Evolutionary conservation across 1,284 basidiomycete genomes (phyloP).

Genomic region (Hymenochaete sp.): DNA sequence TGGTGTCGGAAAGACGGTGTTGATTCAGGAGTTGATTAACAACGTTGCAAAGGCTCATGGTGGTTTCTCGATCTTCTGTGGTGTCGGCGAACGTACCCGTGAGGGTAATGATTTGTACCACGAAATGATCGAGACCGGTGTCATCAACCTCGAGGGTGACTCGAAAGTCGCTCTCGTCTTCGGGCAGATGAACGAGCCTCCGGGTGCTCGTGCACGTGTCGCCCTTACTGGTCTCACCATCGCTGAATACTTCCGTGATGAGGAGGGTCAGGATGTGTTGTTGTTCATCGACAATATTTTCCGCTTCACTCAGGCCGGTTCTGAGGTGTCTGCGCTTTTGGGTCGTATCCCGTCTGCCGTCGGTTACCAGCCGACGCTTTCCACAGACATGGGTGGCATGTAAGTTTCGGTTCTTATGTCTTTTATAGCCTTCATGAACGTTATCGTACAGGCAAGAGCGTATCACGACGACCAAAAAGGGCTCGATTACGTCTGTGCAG

Average conservation of each 20-base stretch:
- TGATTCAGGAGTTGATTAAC: slow-evolving; percentile 99
- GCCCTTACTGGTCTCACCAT: slow-evolving; percentile 98
- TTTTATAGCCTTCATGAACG: slow-evolving; percentile 18
- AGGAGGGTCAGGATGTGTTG: slow-evolving; percentile 99
- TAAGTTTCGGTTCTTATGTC: slow-evolving; percentile 35
- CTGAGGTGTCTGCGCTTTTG: slow-evolving; percentile 97
- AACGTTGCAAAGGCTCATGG: slow-evolving; percentile 99
- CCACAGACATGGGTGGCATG: slow-evolving; percentile 99
- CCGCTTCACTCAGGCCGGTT: slow-evolving; percentile 99
- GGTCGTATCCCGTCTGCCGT: slow-evolving; percentile 99
- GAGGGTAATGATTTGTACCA: slow-evolving; percentile 99
- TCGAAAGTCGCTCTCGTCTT: slow-evolving; percentile 99
- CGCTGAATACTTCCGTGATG: slow-evolving; percentile 99
- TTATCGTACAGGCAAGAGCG: slow-evolving; percentile 74
- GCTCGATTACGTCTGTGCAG: slow-evolving; percentile 92
- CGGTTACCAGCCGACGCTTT: slow-evolving; percentile 99
- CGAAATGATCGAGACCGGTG: slow-evolving; percentile 99
- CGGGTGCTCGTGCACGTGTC: slow-evolving; percentile 99
- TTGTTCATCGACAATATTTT: slow-evolving; percentile 99
- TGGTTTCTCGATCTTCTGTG: slow-evolving; percentile 99
- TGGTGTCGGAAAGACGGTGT: slow-evolving; percentile 99
- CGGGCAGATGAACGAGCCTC: slow-evolving; percentile 99
- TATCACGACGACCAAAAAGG: slow-evolving; percentile 99
- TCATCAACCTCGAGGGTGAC: slow-evolving; percentile 98
- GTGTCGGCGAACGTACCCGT: slow-evolving; percentile 99